Conservation (phyloP, 176 grass and related monocot genomes). For the Zizania latifolia region DNA sequence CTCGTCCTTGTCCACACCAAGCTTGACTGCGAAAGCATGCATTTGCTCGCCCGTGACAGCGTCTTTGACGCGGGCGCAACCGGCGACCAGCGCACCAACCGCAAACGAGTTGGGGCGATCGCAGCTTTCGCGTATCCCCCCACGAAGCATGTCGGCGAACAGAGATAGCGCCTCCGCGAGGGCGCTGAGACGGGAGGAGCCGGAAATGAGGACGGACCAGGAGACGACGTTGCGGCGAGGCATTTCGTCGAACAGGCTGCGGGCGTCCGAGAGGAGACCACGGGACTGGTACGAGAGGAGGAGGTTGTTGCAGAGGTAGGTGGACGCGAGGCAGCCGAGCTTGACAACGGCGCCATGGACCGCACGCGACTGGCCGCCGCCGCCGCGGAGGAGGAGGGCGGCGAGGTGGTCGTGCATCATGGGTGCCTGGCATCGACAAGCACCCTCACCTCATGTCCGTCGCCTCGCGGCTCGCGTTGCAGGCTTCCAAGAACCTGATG, state of each 20-base stretch:
- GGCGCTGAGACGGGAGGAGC: conserved; percentile 15
- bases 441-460: not conserved
- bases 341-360: conserved; percentile 34
- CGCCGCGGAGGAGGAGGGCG: conserved; percentile 23
- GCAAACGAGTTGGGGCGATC: conserved; percentile 30
- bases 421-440: conserved; percentile 24
- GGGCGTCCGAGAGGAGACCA: conserved; percentile 17
- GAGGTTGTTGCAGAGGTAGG: conserved; percentile 51
- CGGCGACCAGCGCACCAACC: conserved; percentile 31
- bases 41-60: conserved; percentile 15
- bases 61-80: conserved; percentile 34
- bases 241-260: conserved; percentile 59
- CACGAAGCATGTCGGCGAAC: conserved; percentile 32
- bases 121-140: not conserved
- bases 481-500: not conserved
- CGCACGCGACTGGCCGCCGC: conserved; percentile 18
- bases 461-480: not conserved
- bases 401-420: conserved; percentile 36
- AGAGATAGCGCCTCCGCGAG: conserved; percentile 24
- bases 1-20: conserved; percentile 38
- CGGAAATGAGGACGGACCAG: conserved; percentile 47
- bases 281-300: not conserved
- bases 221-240: conserved; percentile 42
- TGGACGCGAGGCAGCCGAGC: conserved; percentile 44
- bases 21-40: conserved; percentile 36